These are phyloP conservation scores for Streptanthus diversifolius DNA, from an alignment of 345 rosid genomes.

Conservation along the genomic window DNA sequence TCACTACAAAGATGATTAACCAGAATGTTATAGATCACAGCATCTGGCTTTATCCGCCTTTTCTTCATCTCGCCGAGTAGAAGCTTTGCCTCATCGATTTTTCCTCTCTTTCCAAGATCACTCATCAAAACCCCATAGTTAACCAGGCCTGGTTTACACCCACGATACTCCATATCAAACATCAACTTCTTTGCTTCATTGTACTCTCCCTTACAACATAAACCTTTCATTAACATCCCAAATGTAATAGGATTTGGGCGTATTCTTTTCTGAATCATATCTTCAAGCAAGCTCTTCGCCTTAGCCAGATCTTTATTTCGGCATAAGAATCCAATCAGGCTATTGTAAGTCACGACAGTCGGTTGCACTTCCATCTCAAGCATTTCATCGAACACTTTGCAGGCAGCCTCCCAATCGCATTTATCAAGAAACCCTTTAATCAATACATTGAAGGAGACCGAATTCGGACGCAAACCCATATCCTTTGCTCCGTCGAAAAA, in stretches of 20 bases:
- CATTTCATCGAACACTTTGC: conserved; percentile 72
- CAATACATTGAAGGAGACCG: conserved; percentile 66
- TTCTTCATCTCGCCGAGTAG: conserved; percentile 78
- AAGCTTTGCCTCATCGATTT: conserved; percentile 61
- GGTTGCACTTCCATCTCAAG: conserved; percentile 66
- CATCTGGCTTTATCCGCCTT: conserved; percentile 69
- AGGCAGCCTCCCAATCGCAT: conserved; percentile 43
- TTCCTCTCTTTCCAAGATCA: conserved; percentile 80
- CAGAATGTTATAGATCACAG: conserved; percentile 69
- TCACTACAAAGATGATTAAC: conserved; percentile 68
- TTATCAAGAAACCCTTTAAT: conserved; percentile 53
- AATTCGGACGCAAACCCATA: conserved; percentile 62
- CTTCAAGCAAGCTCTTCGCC: conserved; percentile 50
- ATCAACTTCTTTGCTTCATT: conserved; percentile 64
- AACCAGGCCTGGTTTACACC: conserved; percentile 59
- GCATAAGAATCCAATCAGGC: conserved; percentile 54
- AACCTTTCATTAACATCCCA: conserved; percentile 72
- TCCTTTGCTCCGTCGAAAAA: conserved; percentile 41
- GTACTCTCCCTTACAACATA: conserved; percentile 54
- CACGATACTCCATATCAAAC: conserved; percentile 90
- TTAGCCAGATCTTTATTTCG: conserved; percentile 41
- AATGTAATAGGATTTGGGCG: conserved; percentile 56
- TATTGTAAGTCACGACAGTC: conserved; percentile 61
- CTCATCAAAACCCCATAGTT: conserved; percentile 81
- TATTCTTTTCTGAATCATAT: conserved; percentile 50